Evolutionary conservation across 148 eudicot genomes (phyloP).

Genomic region (Vaccinium macrocarpon): DNA sequence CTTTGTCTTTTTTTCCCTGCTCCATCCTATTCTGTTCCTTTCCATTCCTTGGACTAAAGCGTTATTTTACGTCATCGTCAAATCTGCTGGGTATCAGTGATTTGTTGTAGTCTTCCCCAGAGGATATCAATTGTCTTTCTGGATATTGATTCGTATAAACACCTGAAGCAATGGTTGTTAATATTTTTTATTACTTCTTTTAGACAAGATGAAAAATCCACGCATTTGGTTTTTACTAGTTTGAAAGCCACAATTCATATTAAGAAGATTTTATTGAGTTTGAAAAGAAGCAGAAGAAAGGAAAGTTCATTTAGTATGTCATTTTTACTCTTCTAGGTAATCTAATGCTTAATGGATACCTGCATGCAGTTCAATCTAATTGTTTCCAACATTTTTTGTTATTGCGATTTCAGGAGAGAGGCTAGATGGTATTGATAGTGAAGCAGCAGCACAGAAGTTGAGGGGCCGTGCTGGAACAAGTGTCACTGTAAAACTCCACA

Average conservation of each 20-base stretch:
- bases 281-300: not conserved
- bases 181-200: not conserved
- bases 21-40: not conserved
- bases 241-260: not conserved
- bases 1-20: not conserved
- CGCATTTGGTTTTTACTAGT: not conserved
- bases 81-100: not conserved
- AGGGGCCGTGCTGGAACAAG: constrained; percentile 89
- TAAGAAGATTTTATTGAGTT: not conserved
- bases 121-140: not conserved
- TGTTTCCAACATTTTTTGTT: constrained; percentile 1
- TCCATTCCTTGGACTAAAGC: not conserved
- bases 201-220: not conserved
- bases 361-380: not conserved
- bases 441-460: constrained; percentile 91
- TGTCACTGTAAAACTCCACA: constrained; percentile 77
- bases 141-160: not conserved
- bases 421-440: constrained; percentile 71
- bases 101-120: not conserved
- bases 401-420: constrained; percentile 56
- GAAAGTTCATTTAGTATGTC: not conserved
- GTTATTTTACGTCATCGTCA: not conserved
- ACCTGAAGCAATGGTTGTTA: not conserved
- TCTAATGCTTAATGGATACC: not conserved
- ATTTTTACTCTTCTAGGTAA: not conserved